Evolutionary conservation across 176 grass and related monocot genomes (phyloP).

Genomic region (barley (Hordeum vulgare)): MorexV3_pseudomolecules_assembly NC_058518.1:398464833-398465332

Average conservation of each 20-base stretch:
- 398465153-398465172: conserved; percentile 58
- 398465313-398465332: conserved; percentile 55
- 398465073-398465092: not conserved
- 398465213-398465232: conserved; percentile 14
- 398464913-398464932: not conserved
- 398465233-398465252: not conserved
- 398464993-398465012: conserved; percentile 82
- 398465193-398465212: conserved; percentile 83
- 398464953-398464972: conserved; percentile 29
- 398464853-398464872: not conserved
- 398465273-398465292: not conserved
- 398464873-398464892: not conserved
- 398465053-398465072: not conserved
- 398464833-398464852: conserved; percentile 86
- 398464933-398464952: not conserved
- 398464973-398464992: conserved; percentile 72
- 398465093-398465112: conserved; percentile 1
- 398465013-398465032: conserved; percentile 66
- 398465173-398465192: conserved; percentile 70
- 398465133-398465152: not conserved
- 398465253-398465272: conserved; percentile 2
- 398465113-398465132: not conserved
- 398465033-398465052: conserved; percentile 49
- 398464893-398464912: not conserved
- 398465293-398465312: conserved; percentile 87